Conservation (phyloP, 1,284 basidiomycete genomes). For the Sporisorium graminicola region DNA sequence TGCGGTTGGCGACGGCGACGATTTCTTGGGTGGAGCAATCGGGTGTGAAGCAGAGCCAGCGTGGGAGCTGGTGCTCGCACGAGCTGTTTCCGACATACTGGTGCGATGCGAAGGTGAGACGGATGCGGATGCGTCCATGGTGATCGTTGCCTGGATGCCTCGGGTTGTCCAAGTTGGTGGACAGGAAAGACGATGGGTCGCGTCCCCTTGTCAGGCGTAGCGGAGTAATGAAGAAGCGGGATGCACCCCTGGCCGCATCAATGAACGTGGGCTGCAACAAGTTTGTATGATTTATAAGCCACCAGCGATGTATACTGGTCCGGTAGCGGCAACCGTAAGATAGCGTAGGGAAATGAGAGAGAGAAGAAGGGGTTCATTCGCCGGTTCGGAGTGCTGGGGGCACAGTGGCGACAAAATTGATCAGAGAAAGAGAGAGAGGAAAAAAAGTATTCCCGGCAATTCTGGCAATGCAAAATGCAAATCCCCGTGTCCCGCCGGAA, state of each 20-base stretch:
- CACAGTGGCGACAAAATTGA: neutral
- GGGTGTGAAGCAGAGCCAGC: slow-evolving; percentile 20
- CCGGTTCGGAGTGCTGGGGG: neutral
- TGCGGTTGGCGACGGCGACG: slow-evolving; percentile 16
- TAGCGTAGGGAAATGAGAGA: neutral
- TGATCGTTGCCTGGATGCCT: neutral
- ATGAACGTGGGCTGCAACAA: neutral
- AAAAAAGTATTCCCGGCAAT: slow-evolving; percentile 7
- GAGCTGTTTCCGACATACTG: slow-evolving; percentile 42
- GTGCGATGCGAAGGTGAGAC: slow-evolving; percentile 30
- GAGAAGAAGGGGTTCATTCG: neutral
- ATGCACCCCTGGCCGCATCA: neutral
- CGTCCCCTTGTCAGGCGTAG: neutral
- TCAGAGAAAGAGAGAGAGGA: neutral
- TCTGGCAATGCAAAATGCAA: slow-evolving; percentile 6
- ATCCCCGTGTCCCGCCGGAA: neutral
- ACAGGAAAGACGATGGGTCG: neutral
- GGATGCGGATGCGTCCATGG: slow-evolving; percentile 41
- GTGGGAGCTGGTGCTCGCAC: slow-evolving; percentile 34
- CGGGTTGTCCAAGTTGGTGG: neutral
- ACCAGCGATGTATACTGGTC: too few species aligned
- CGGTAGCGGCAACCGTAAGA: neutral
- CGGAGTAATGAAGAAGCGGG: neutral
- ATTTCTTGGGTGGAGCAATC: slow-evolving; percentile 4
- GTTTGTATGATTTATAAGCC: too few species aligned